Evolutionary conservation across 2,329 filamentous ascomycete species (phyloP).

Genomic region (Cercospora berteroae): DNA sequence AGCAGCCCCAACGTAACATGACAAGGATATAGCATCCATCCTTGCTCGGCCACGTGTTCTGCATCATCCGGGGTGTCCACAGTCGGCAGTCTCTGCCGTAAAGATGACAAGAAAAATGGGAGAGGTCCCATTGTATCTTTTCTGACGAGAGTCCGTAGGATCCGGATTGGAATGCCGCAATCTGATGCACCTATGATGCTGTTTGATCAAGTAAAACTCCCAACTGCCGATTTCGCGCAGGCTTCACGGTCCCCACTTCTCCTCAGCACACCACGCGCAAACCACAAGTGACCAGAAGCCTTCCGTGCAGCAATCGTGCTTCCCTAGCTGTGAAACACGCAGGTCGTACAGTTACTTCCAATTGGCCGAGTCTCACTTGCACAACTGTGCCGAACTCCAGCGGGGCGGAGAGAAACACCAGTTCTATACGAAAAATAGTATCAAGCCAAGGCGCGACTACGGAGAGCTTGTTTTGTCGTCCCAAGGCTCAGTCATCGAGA

Average conservation of each 20-base stretch:
- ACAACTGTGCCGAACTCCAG: neutral
- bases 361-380: neutral
- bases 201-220: neutral
- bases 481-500: neutral
- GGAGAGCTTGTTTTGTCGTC: neutral
- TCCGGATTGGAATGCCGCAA: neutral
- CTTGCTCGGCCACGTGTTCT: neutral
- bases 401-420: neutral
- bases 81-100: neutral
- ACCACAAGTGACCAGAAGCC: neutral
- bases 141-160: neutral
- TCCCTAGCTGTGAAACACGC: neutral
- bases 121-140: neutral
- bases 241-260: neutral
- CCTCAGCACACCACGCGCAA: neutral
- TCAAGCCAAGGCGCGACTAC: neutral
- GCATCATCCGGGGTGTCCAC: neutral
- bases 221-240: neutral
- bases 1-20: neutral
- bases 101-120: neutral
- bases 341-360: neutral
- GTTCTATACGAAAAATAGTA: neutral
- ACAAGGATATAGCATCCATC: neutral
- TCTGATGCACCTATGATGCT: neutral
- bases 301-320: neutral